Conservation (phyloP, 768 basidiomycete genomes). For the Trametes villosa region DNA sequence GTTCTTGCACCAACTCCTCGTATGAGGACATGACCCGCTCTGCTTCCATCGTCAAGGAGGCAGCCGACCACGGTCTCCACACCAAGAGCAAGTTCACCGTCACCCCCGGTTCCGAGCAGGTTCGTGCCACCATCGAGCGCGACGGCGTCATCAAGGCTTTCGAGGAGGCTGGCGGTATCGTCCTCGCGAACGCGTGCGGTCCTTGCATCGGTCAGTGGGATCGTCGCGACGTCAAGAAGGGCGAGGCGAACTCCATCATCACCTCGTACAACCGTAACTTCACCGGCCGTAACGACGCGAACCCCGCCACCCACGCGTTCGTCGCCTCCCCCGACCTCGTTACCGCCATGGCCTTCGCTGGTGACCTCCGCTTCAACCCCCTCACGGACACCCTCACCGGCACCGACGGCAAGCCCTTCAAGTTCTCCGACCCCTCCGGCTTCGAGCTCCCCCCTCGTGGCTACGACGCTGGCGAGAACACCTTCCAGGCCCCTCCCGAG, state of each 20-base stretch:
- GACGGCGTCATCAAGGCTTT: slow-evolving; percentile 92
- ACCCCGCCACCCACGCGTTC: slow-evolving; percentile 97
- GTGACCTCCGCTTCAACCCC: slow-evolving; percentile 95
- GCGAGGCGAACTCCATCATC: slow-evolving; percentile 96
- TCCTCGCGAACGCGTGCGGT: slow-evolving; percentile 98
- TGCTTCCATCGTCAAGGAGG: slow-evolving; percentile 91
- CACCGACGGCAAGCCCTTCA: slow-evolving; percentile 94
- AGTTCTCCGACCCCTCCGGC: slow-evolving; percentile 91
- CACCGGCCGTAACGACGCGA: slow-evolving; percentile 99
- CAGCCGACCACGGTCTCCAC: slow-evolving; percentile 81
- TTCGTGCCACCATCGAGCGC: slow-evolving; percentile 96
- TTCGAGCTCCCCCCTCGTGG: slow-evolving; percentile 93
- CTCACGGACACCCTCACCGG: slow-evolving; percentile 87
- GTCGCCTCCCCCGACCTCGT: slow-evolving; percentile 94
- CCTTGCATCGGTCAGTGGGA: slow-evolving; percentile 99
- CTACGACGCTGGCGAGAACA: slow-evolving; percentile 96
- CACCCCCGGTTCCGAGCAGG: slow-evolving; percentile 97
- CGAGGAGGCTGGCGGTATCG: slow-evolving; percentile 86
- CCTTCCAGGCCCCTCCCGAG: slow-evolving; percentile 91
- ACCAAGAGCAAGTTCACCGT: slow-evolving; percentile 96
- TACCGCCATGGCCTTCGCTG: slow-evolving; percentile 96
- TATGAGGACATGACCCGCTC: slow-evolving; percentile 99
- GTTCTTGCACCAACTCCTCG: slow-evolving; percentile 99
- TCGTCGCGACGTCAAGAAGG: slow-evolving; percentile 94
- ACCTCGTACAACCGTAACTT: slow-evolving; percentile 99